Base-by-base conservation (phyloP, 208 protist genomes). In the Leishmania guyanensis region DNA sequence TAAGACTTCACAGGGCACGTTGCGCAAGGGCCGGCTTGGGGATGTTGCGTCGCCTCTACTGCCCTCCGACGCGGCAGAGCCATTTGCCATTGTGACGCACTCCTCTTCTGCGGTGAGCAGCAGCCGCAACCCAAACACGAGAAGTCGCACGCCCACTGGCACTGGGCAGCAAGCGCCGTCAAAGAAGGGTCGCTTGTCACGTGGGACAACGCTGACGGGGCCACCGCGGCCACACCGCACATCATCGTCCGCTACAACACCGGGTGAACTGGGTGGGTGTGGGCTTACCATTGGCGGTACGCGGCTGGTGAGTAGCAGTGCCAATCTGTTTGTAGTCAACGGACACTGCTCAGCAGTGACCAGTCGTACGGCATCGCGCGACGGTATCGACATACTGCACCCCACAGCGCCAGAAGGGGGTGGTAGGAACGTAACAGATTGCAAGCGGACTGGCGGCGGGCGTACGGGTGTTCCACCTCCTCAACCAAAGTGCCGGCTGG, bases 11-110 rank as follows among this genome's bases (percentile, higher is more conserved):
- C 85, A 74, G 2, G 89, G 89, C 4, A 87, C 69, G 33, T 78
- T 91, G 66, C 86, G 85, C 12, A 86, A 83, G 46, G 90, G 90
- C 0, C 86, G 87, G 9, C 73, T 92, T 72, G 84, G 73, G 8
- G 81, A 77, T 43, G n/a, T 36, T 16, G 80, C 66, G 17, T 4
- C 66, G 17, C 53, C 53, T 8, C 58, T 75, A 0, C 58, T 58
- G 72, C 70, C 65, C 22, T 75, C 73, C 4, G 39, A 62, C 54
- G n/a, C 50, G 16, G 46, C 12, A 14, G 54, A n/a, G 14, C 64
- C 60, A 33, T 36, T 65, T 3, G 22, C 29, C 6, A 54, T 80
- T 51, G 77, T 36, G 66, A 6, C 77, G 48, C 77, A 53, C 62
- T 71, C 62, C 9, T 60, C 62, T 6, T 70, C 62, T 71, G 76